These are phyloP conservation scores for Globomyces pollinis-pini DNA, from an alignment of 192 early-diverging fungal species.

Conservation along the genomic window DNA sequence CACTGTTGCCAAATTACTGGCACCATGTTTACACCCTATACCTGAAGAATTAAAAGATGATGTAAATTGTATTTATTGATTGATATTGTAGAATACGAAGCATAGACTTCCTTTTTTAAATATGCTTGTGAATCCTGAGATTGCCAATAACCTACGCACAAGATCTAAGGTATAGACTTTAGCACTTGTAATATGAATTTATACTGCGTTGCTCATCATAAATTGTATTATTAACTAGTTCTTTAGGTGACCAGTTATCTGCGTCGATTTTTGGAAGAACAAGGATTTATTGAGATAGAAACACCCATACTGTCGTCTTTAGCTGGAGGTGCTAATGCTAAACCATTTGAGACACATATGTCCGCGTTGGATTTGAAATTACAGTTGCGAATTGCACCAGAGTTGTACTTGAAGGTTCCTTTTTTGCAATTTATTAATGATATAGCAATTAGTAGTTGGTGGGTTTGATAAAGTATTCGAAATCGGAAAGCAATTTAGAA, in stretches of 20 bases:
- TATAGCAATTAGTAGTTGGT: conserved; percentile 73
- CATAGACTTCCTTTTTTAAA: conserved; percentile 68
- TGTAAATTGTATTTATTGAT: conserved; percentile 21
- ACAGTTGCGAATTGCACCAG: conserved; percentile 75
- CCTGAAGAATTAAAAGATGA: conserved; percentile 39
- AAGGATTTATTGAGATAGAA: conserved; percentile 75
- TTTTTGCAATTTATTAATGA: too few species aligned
- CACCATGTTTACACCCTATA: conserved; percentile 63
- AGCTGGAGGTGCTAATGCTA: conserved; percentile 74
- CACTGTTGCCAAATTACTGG: conserved; percentile 43
- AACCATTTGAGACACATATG: conserved; percentile 65
- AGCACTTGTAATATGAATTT: not conserved
- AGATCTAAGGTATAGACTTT: conserved; percentile 51
- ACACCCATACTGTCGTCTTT: conserved; percentile 69
- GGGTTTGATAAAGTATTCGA: conserved; percentile 80
- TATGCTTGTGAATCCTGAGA: conserved; percentile 60
- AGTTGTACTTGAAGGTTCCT: conserved; percentile 70
- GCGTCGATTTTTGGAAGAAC: conserved; percentile 51
- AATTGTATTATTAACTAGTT: not conserved
- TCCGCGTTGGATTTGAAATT: conserved; percentile 60
- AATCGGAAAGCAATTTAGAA: conserved; percentile 85
- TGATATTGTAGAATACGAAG: conserved; percentile 54
- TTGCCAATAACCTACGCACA: conserved; percentile 42
- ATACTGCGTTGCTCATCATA: not conserved
- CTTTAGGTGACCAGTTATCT: conserved; percentile 37